Evolutionary conservation across 495 filamentous ascomycete species (phyloP), one percentile per base, ranked within the genome.

Genomic region (Daldinia vernicosa): DNA sequence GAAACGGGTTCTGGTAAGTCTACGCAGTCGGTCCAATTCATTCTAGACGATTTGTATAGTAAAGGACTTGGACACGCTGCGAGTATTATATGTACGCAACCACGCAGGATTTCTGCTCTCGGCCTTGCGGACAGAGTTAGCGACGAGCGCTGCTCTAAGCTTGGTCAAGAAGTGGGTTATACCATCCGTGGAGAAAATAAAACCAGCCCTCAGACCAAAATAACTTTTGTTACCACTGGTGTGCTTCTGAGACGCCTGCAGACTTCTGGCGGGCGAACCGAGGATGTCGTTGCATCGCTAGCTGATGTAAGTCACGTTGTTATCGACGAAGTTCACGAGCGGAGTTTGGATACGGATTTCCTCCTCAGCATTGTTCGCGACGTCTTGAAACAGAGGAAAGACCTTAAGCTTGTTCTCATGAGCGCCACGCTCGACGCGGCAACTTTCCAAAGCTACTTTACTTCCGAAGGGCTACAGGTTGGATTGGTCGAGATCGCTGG

Each of bases 1-100:
- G 95, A 98, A 80, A 99, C 95, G 6, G 95, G 95, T 60, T 96
- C 92, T 47, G 95, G 95, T 74, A 99, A 99, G 78, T 97, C 93
- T 60, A 99, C 95, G 0, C 95, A 99, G 78, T 93, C 93, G 12
- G 95, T 98, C 4, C 95, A 99, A 77, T 99, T 98, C 78, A 84
- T 99, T 24, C 83, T 99, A 6, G 95, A 99, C 73, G 93, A 98
- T 72, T 83, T 99, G 75, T 97, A 98, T 73, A 80, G 88, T 70
- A 85, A 86, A 26, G 85, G 89, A 14, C 82, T 95, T 14, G 95
- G 95, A 8, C 87, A 84, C 4, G 84, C 84, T 15, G 91, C 92
- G n/a, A 97, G 94, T 68, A 97, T 99, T 51, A 89, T 99, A 64
- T 97, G 95, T 74, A 98, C 95, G 1, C 95, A 99, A 77, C 95